Evolutionary conservation across 2,329 filamentous ascomycete genomes (phyloP), one percentile per base, ranked within the genome.

Genomic region (Alternaria sp.): DNA sequence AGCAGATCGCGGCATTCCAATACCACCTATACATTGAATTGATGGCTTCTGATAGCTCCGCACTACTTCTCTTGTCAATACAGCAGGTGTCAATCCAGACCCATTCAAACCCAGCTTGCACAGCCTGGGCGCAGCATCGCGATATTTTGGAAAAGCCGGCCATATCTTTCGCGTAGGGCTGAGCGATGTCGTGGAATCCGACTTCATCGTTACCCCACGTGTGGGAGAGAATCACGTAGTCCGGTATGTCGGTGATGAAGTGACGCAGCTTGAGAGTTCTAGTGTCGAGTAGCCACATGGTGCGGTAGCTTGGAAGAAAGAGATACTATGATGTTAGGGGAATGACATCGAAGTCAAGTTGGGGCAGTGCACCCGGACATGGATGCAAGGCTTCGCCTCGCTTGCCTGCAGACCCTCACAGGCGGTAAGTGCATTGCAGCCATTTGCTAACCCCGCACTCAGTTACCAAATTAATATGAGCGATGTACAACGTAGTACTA

Each of bases 381-480:
- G 18, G 11, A 21, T 44, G 41, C 18, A 12, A 20, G 1, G 3
- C 45, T 47, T 14, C 6, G 45, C 21, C 21, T 47, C 5, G 14
- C 45, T 47, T 7, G 12, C 23, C 15, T 25, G 2, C 12, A 9
- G 7, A 23, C 20, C 21, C n/a, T 47, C 45, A 25, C 7, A 6
- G 12, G 21, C 45, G 7, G 44, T 12, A 46, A 25, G 44, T 2
- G 21, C 45, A 23, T 10, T 25, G 21, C 45, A 47, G 45, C 21
- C 45, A 11, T 9, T 47, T 21, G 1, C n/a, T n/a, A n/a, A n/a
- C n/a, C n/a, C 45, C 8, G 23, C 21, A 26, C n/a, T 3, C 6
- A 26, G 4, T 9, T 25, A 8, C 3, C 4, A 25, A 6, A 1
- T 5, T 2, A 5, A 0, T 18, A 10, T n/a, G 15, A 9, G 7